Percentiles rank a stretch among this genome's conserved stretches.
Conservation (phyloP, 2,329 filamentous ascomycete species). For the Cercospora canescens region DNA sequence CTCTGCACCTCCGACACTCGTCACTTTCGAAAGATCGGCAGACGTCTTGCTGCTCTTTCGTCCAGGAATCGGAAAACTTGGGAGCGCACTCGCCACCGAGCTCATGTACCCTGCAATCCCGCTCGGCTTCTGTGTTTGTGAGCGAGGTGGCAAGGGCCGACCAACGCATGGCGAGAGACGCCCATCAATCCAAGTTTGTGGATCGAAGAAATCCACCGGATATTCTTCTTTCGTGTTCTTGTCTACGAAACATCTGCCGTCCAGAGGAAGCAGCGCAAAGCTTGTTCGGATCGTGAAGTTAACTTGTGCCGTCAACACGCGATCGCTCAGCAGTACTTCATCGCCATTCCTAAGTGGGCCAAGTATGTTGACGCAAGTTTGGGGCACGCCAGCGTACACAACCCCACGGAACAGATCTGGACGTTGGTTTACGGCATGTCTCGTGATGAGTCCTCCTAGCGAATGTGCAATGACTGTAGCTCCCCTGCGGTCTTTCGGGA, state of each 20-base stretch:
- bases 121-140: slow-evolving; percentile 34
- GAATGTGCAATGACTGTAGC: slow-evolving; percentile 84
- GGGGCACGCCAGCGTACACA: slow-evolving; percentile 80
- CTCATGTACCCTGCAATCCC: slow-evolving; percentile 48
- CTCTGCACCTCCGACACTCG: slow-evolving; percentile 27
- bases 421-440: slow-evolving; percentile 80
- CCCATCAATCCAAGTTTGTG: slow-evolving; percentile 76
- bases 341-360: slow-evolving; percentile 91
- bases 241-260: slow-evolving; percentile 85
- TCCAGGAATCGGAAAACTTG: slow-evolving; percentile 28
- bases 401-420: slow-evolving; percentile 86
- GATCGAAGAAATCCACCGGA: slow-evolving; percentile 79
- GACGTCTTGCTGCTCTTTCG: slow-evolving; percentile 29
- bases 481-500: slow-evolving; percentile 59
- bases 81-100: slow-evolving; percentile 49
- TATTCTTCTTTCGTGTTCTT: slow-evolving; percentile 78
- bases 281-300: slow-evolving; percentile 90
- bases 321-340: slow-evolving; percentile 83
- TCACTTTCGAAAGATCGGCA: slow-evolving; percentile 17
- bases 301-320: slow-evolving; percentile 86
- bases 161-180: slow-evolving; percentile 75
- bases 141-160: slow-evolving; percentile 62
- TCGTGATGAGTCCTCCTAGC: slow-evolving; percentile 81
- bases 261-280: slow-evolving; percentile 80
- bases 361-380: slow-evolving; percentile 86